phyloP scores from a whole-genome alignment of 257 asterid genomes.

The Forsythia viridissima region DNA sequence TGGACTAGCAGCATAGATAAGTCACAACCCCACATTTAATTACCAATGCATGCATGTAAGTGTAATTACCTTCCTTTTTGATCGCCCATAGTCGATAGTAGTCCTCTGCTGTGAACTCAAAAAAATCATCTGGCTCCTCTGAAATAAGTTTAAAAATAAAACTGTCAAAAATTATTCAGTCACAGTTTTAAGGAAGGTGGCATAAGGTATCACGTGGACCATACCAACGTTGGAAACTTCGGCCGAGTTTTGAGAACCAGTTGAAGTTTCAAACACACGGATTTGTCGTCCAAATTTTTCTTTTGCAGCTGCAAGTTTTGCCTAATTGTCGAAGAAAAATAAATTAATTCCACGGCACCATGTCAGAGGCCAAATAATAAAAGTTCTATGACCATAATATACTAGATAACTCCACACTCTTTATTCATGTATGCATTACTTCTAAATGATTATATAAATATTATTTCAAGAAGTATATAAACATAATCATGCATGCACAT shows the following conservation, averaged over 20 bases:
- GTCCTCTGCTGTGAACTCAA: slow-evolving; percentile 90
- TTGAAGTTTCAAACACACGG: slow-evolving; percentile 69
- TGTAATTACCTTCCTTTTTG: slow-evolving; percentile 74
- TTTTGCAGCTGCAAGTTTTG: slow-evolving; percentile 72
- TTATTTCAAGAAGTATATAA: not conserved
- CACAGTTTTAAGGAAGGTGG: slow-evolving; percentile 10
- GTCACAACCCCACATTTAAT: not conserved
- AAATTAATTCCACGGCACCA: too few species aligned
- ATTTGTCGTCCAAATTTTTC: slow-evolving; percentile 78
- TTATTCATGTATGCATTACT: not conserved
- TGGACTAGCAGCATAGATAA: too few species aligned
- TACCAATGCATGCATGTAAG: slow-evolving; percentile 1
- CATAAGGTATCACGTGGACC: not conserved
- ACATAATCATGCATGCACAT: slow-evolving; percentile 20
- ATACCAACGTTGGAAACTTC: slow-evolving; percentile 56
- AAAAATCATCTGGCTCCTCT: slow-evolving; percentile 80
- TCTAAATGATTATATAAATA: not conserved
- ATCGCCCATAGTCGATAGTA: slow-evolving; percentile 68
- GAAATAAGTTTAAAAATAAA: slow-evolving; percentile 22
- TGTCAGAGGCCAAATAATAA: too few species aligned
- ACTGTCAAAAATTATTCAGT: not conserved
- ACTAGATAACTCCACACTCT: too few species aligned
- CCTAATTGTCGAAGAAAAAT: slow-evolving; percentile 29
- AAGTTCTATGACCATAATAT: too few species aligned
- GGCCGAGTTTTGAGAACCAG: slow-evolving; percentile 48